Conservation (phyloP, 2,329 filamentous ascomycete genomes). For the Hymenoscyphus infarciens region DNA sequence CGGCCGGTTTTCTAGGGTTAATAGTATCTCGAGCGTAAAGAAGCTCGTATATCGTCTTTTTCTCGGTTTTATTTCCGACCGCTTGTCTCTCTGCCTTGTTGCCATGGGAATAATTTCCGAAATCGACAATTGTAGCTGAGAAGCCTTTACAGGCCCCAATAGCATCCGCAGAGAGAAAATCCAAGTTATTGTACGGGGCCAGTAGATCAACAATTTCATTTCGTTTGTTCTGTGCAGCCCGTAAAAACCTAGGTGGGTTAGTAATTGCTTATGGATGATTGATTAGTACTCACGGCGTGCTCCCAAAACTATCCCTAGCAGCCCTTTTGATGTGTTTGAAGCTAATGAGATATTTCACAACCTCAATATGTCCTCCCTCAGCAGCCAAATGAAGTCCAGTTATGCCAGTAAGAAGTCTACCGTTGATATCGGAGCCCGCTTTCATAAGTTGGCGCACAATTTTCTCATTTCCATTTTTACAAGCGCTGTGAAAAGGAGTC, state of each 20-base stretch:
- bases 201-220: constrained; percentile 28
- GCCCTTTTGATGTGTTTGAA: constrained; percentile 23
- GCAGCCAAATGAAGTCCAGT: constrained; percentile 28
- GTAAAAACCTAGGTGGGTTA: constrained; percentile 15
- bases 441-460: constrained; percentile 24
- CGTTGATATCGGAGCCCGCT: constrained; percentile 27
- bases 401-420: constrained; percentile 28
- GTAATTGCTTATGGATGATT: neutral
- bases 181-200: constrained; percentile 26
- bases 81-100: constrained; percentile 23
- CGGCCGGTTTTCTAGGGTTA: constrained; percentile 26
- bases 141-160: constrained; percentile 30
- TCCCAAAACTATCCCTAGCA: constrained; percentile 27
- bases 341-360: constrained; percentile 23
- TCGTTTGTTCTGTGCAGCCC: constrained; percentile 25
- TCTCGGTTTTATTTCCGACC: constrained; percentile 25
- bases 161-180: constrained; percentile 27
- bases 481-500: constrained; percentile 29
- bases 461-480: constrained; percentile 24
- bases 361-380: constrained; percentile 24
- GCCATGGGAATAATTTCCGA: constrained; percentile 28
- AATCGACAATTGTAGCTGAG: constrained; percentile 28
- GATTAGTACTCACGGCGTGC: constrained; percentile 16
- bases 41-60: constrained; percentile 24
- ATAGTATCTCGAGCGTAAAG: constrained; percentile 26